Conservation (phyloP, 2,329 filamentous ascomycete genomes). For the Davidsoniella eucalypti region DNA sequence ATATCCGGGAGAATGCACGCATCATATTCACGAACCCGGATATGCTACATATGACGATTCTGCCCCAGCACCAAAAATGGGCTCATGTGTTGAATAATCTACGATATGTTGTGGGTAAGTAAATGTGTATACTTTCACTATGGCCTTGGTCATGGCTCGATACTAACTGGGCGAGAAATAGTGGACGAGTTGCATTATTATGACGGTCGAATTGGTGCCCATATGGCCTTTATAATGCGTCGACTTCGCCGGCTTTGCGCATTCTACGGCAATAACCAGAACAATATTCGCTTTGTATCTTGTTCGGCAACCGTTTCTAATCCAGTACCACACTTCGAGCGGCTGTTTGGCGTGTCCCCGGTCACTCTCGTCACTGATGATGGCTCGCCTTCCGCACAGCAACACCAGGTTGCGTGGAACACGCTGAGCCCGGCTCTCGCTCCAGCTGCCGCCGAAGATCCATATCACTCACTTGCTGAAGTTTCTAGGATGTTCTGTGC, state of each 20-base stretch:
- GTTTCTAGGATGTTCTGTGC: slow-evolving; percentile 85
- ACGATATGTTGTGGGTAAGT: slow-evolving; percentile 61
- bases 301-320: slow-evolving; percentile 96
- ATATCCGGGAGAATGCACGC: slow-evolving; percentile 71
- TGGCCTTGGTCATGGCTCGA: not conserved
- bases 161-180: slow-evolving; percentile 13
- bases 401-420: slow-evolving; percentile 10
- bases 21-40: slow-evolving; percentile 98
- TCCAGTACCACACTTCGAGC: slow-evolving; percentile 77
- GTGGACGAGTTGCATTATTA: slow-evolving; percentile 90
- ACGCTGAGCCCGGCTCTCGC: slow-evolving; percentile 1
- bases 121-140: not conserved
- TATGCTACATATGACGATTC: slow-evolving; percentile 87
- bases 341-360: slow-evolving; percentile 77
- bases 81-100: slow-evolving; percentile 75
- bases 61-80: slow-evolving; percentile 86
- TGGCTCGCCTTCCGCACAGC: slow-evolving; percentile 51
- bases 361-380: slow-evolving; percentile 77
- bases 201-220: slow-evolving; percentile 84
- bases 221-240: slow-evolving; percentile 90
- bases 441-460: not conserved
- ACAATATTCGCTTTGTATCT: slow-evolving; percentile 63
- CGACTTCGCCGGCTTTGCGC: slow-evolving; percentile 75
- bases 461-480: slow-evolving; percentile 32
- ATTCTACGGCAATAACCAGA: slow-evolving; percentile 66